Percentiles rank a stretch among this genome's conserved stretches.
Evolutionary conservation across 2,329 filamentous ascomycete species (phyloP).

Genomic region (Shiraia sp.): DNA sequence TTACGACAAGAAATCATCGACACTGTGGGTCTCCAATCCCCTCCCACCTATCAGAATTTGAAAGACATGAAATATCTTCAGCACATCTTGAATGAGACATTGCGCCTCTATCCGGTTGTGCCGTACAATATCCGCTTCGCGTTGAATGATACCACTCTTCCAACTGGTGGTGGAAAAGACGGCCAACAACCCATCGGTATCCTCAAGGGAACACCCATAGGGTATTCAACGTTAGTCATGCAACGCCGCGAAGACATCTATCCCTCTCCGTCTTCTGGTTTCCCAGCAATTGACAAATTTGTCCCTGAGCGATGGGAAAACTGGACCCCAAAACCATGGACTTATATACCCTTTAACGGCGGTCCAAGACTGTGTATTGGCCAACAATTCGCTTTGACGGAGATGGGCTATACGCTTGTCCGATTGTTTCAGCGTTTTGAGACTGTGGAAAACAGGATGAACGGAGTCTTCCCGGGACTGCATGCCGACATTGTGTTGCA

Average conservation of each 20-base stretch:
- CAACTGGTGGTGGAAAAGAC: conserved; percentile 53
- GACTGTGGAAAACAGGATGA: conserved; percentile 47
- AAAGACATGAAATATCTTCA: conserved; percentile 81
- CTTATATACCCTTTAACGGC: conserved; percentile 54
- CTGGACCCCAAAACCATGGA: conserved; percentile 56
- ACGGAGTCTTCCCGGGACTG: conserved; percentile 41
- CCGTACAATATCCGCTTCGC: conserved; percentile 55
- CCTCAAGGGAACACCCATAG: conserved; percentile 50
- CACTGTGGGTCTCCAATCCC: conserved; percentile 64
- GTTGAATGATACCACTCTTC: conserved; percentile 53
- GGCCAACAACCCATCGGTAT: conserved; percentile 51
- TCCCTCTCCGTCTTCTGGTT: conserved; percentile 42
- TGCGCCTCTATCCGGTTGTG: conserved; percentile 55
- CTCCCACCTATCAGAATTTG: conserved; percentile 73
- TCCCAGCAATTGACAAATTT: conserved; percentile 49
- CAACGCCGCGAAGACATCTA: conserved; percentile 56
- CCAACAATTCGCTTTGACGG: conserved; percentile 56
- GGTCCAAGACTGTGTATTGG: conserved; percentile 56
- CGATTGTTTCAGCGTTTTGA: conserved; percentile 52
- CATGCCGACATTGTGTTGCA: conserved; percentile 55
- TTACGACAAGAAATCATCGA: conserved; percentile 74
- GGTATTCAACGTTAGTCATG: conserved; percentile 53
- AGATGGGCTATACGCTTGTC: conserved; percentile 55
- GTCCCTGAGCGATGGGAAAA: conserved; percentile 55
- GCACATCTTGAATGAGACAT: conserved; percentile 41